Conservation (phyloP, 805 yeast genomes). For the Metschnikowia colocasiae region DNA sequence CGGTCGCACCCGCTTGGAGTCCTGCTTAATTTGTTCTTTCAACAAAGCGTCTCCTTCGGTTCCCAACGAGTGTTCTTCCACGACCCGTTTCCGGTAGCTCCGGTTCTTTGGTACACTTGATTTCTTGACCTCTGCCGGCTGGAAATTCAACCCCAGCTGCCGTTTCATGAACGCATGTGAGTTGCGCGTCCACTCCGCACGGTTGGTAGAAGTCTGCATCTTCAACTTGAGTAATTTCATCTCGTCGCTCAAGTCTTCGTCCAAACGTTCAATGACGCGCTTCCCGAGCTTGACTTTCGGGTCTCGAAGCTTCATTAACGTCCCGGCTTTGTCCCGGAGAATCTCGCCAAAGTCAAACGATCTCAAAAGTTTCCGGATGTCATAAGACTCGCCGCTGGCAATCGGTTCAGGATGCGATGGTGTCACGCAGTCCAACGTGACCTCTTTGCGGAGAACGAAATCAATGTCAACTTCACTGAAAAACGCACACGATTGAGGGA, state of each 20-base stretch:
- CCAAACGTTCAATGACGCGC: slow-evolving; percentile 17
- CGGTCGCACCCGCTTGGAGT: not conserved
- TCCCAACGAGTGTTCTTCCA: slow-evolving; percentile 8
- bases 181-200: slow-evolving; percentile 25
- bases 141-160: slow-evolving; percentile 3
- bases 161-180: slow-evolving; percentile 16
- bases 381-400: slow-evolving; percentile 74
- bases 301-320: slow-evolving; percentile 11
- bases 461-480: slow-evolving; percentile 94
- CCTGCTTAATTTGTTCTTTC: slow-evolving; percentile 3
- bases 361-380: slow-evolving; percentile 51
- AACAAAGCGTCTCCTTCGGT: slow-evolving; percentile 11
- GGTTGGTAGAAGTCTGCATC: slow-evolving; percentile 27
- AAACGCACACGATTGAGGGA: slow-evolving; percentile 95
- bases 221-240: slow-evolving; percentile 23
- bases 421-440: slow-evolving; percentile 84
- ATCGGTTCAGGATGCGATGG: slow-evolving; percentile 71
- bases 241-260: slow-evolving; percentile 16
- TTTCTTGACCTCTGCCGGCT: not conserved
- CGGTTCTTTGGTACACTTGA: not conserved
- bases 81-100: not conserved
- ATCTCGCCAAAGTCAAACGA: slow-evolving; percentile 18
- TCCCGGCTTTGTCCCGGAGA: slow-evolving; percentile 11
- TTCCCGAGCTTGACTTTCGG: slow-evolving; percentile 13
- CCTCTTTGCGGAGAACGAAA: slow-evolving; percentile 84